phyloP scores from a whole-genome alignment of 805 yeast genomes.

The Wickerhamiella sorbophila region DNA sequence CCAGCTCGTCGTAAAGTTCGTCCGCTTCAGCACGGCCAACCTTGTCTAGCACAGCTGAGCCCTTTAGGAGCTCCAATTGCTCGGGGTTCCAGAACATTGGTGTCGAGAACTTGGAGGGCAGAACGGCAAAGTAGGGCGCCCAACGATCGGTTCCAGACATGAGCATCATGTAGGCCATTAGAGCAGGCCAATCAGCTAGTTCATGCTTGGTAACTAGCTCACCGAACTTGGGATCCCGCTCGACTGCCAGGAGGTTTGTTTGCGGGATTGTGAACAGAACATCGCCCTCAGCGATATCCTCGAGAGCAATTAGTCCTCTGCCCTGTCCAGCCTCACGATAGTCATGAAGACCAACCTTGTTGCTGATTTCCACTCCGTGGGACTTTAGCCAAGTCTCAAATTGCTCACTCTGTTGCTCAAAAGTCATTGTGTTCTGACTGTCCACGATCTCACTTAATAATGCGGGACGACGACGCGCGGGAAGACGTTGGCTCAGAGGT shows the following conservation, averaged over 20 bases:
- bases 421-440: constrained; percentile 4
- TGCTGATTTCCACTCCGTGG: constrained; percentile 36
- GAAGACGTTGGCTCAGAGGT: neutral
- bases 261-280: constrained; percentile 58
- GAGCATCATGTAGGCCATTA: constrained; percentile 53
- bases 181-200: constrained; percentile 59
- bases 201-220: constrained; percentile 17
- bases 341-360: constrained; percentile 48
- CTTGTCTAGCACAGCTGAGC: constrained; percentile 56
- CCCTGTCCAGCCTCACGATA: constrained; percentile 50
- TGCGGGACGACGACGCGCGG: neutral
- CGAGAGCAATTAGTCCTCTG: constrained; percentile 55
- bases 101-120: constrained; percentile 51
- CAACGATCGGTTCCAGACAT: constrained; percentile 48
- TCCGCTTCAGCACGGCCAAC: constrained; percentile 59
- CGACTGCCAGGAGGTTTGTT: constrained; percentile 40
- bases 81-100: constrained; percentile 67
- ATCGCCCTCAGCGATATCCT: constrained; percentile 48
- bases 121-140: constrained; percentile 53
- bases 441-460: neutral
- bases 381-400: constrained; percentile 35
- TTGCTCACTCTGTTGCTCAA: constrained; percentile 25
- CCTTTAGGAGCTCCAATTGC: constrained; percentile 39
- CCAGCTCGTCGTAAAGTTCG: constrained; percentile 38
- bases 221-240: constrained; percentile 26